Evolutionary conservation across 768 basidiomycete genomes (phyloP), one percentile per base, ranked within the genome.

Genomic region (Mycena pura): DNA sequence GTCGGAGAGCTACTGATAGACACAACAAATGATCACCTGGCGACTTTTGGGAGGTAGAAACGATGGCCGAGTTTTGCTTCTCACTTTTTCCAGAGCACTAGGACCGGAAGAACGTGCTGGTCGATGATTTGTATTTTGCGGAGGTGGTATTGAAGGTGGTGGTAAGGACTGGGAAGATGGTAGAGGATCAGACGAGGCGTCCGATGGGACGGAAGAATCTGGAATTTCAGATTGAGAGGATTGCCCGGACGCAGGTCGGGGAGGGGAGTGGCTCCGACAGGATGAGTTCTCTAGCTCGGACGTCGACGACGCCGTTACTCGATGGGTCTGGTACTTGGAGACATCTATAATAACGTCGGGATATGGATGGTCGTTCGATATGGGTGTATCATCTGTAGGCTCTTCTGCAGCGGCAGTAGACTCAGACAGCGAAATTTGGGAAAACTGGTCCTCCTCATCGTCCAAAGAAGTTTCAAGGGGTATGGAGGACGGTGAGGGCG

Each of bases 41-140:
- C 82, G 83, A 46, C 75, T 77, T 71, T 96, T 96, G 6, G 94
- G 94, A 22, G 95, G 95, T n/a, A 96, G 79, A 71, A 89, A 89
- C 5, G 82, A 74, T 17, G 92, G 95, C n/a, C 95, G 80, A 0
- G 95, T 96, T 73, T 86, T 89, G 74, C 91, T 93, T 49, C 91
- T 77, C 31, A 93, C 88, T 74, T 88, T 91, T 70, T 95, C 91
- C 44, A 96, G 80, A 5, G 77, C 72, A 66, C 89, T 91, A 10
- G 90, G 90, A 19, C 91, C 89, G 13, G 74, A 69, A 4, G 89
- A 87, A 21, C 85, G 85, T 28, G 80, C 75, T 36, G 75, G 72
- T 52, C 78, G 77, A 68, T 85, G 84, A 13, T 48, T 60, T 61
- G 72, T 66, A 34, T 70, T 63, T 54, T 77, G 79, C 48, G 74